A percentile compares a stretch with the other conserved stretches of the same genome.
phyloP scores from a whole-genome alignment of 2,329 filamentous ascomycete genomes.

The Stagonosporopsis rhizophila region DNA sequence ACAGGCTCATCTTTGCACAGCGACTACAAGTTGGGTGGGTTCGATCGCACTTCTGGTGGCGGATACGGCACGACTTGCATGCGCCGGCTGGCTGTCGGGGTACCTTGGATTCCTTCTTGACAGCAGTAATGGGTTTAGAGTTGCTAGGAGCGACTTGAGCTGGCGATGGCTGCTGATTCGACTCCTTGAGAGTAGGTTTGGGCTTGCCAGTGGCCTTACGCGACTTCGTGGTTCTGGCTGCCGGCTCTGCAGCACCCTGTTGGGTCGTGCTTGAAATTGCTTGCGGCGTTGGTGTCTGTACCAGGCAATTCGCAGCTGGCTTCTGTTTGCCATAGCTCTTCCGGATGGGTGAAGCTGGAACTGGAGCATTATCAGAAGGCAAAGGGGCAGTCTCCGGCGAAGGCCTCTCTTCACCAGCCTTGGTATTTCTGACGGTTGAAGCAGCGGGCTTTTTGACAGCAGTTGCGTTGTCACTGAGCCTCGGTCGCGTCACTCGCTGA shows the following conservation, averaged over 20 bases:
- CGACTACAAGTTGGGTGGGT: constrained; percentile 75
- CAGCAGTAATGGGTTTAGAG: not conserved
- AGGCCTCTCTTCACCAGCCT: not conserved
- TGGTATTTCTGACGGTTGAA: not conserved
- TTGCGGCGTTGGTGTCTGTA: not conserved
- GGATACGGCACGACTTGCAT: constrained; percentile 15
- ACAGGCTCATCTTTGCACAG: constrained; percentile 60
- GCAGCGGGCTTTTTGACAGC: not conserved
- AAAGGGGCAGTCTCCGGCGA: not conserved
- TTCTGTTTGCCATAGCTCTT: constrained; percentile 3
- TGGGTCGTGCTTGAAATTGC: not conserved
- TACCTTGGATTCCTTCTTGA: constrained; percentile 7
- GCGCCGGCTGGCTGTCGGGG: constrained; percentile 6
- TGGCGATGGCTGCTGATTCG: not conserved
- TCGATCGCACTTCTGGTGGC: constrained; percentile 64
- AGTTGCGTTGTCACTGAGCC: not conserved
- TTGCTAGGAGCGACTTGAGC: not conserved
- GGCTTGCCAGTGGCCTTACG: not conserved
- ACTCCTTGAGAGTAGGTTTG: not conserved
- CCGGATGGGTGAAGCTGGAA: not conserved
- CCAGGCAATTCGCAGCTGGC: not conserved
- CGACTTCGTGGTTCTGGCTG: not conserved
- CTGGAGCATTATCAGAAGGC: not conserved
- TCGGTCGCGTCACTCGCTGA: constrained; percentile 11
- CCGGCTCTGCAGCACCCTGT: not conserved